phyloP scores from a whole-genome alignment of 768 basidiomycete genomes.

The Pilatotrama ljubarskyi region DNA sequence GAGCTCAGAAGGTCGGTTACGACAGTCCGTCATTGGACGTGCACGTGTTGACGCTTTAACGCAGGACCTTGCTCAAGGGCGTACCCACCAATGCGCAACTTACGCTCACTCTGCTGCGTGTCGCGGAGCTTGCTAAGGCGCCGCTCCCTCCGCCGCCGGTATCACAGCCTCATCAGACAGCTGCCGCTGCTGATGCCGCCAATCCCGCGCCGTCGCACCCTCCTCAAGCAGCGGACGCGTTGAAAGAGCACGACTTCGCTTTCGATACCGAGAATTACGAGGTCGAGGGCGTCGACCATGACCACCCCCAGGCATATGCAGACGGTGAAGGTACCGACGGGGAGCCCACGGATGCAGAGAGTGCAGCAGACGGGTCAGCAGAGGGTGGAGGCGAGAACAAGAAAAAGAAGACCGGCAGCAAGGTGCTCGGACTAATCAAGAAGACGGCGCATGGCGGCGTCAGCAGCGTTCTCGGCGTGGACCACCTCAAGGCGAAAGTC shows the following conservation, averaged over 20 bases:
- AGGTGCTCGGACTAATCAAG: conserved; percentile 28
- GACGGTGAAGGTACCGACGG: conserved; percentile 48
- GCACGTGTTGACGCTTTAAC: background rate
- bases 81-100: conserved; percentile 48
- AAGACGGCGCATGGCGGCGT: conserved; percentile 33
- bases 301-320: conserved; percentile 45
- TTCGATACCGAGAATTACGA: conserved; percentile 39
- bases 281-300: conserved; percentile 36
- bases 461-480: conserved; percentile 30
- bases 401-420: conserved; percentile 19
- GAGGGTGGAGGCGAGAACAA: conserved; percentile 5
- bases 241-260: conserved; percentile 17
- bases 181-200: conserved; percentile 1
- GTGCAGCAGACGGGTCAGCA: conserved; percentile 5
- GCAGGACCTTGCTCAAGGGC: conserved; percentile 38
- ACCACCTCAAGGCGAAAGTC: conserved; percentile 34
- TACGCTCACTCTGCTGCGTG: conserved; percentile 41
- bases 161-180: conserved; percentile 14
- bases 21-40: background rate
- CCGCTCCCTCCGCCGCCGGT: conserved; percentile 42
- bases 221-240: conserved; percentile 17
- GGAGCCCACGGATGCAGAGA: conserved; percentile 32
- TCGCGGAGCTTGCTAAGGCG: conserved; percentile 38
- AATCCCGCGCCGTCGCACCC: conserved; percentile 12
- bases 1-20: conserved; percentile 38